Evolutionary conservation across 768 basidiomycete genomes (phyloP).

Genomic region (Boletus vinaceobasis): DNA sequence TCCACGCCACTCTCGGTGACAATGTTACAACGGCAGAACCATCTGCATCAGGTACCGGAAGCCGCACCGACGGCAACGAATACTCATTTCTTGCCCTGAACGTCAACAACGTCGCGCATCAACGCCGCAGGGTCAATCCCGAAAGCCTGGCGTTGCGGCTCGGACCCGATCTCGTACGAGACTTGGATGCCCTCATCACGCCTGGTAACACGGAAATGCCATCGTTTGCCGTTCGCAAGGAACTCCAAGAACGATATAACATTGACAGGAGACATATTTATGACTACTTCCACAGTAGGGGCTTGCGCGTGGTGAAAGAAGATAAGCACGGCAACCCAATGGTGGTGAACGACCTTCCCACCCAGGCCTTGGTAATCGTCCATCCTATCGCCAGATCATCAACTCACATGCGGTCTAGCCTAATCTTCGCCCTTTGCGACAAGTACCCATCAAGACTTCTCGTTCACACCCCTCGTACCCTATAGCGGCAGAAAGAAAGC

Average conservation of each 20-base stretch:
- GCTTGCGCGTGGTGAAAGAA: conserved; percentile 61
- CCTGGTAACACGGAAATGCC: conserved; percentile 75
- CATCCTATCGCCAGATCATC: conserved; percentile 6
- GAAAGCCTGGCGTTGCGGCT: conserved; percentile 66
- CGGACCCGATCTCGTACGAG: conserved; percentile 61
- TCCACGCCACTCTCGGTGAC: not conserved
- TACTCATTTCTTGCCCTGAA: not conserved
- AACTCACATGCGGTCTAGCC: conserved; percentile 22
- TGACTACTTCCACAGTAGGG: conserved; percentile 70
- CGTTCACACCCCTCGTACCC: conserved; percentile 20
- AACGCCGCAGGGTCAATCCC: conserved; percentile 57
- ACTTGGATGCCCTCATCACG: conserved; percentile 67
- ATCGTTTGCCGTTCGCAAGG: conserved; percentile 63
- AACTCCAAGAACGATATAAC: conserved; percentile 65
- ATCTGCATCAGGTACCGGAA: conserved; percentile 8
- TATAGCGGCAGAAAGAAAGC: conserved; percentile 12
- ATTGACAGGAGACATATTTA: conserved; percentile 75
- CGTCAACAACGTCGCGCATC: conserved; percentile 16
- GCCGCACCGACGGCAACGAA: conserved; percentile 4
- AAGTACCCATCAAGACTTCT: conserved; percentile 18
- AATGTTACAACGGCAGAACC: not conserved
- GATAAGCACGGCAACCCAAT: conserved; percentile 56
- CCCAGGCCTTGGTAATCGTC: conserved; percentile 19
- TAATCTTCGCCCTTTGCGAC: conserved; percentile 31
- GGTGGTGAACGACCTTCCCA: conserved; percentile 17